Evolutionary conservation across 345 rosid genomes (phyloP), one percentile per base, ranked within the genome.

Genomic region (Microthlaspi erraticum): DNA sequence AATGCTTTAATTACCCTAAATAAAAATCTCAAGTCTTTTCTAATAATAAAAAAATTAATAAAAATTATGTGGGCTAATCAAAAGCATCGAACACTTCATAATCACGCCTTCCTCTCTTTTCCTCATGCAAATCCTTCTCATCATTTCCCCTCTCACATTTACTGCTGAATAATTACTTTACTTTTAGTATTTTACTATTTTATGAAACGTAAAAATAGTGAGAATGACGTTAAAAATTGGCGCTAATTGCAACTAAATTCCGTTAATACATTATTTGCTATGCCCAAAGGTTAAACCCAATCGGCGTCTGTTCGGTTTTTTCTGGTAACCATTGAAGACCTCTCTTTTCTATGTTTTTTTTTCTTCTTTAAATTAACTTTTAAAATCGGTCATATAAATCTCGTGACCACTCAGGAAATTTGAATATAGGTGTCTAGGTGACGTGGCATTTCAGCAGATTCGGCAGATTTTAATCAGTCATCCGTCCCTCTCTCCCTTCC

Each of bases 361-460:
- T 12, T 12, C 4, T 11, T 0, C 0, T 20, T 29, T 32, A 4
- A 33, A 6, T 37, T 51, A 2, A 29, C n/a, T 38, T 31, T 38
- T 31, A 8, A 19, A 58, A 59, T 7, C 6, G 45, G 19, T 54
- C 79, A 75, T 63, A 63, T 26, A 75, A 63, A 62, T 75, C 79
- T 63, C 79, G 75, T 70, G 79, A 76, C 70, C 75, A 49, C 65
- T 75, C 39, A 60, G 49, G 14, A 44, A 51, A 51, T 61, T 63
- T 68, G 70, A 75, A 75, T 37, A 2, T 19, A 46, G 48, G 10
- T 69, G 70, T 69, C 54, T 19, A 46, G 48, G 10, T 69, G 70
- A 75, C 54, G 75, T 69, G 75, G 54, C 59, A 62, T 10, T 45
- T 10, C 18, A 54, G 43, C 48, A 38, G 66, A 59, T 58, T 14